A percentile compares a stretch with the other conserved stretches of the same genome.
Evolutionary conservation across 495 filamentous ascomycete species (phyloP).

Genomic region (Hyaloscypha hepaticicola): DNA sequence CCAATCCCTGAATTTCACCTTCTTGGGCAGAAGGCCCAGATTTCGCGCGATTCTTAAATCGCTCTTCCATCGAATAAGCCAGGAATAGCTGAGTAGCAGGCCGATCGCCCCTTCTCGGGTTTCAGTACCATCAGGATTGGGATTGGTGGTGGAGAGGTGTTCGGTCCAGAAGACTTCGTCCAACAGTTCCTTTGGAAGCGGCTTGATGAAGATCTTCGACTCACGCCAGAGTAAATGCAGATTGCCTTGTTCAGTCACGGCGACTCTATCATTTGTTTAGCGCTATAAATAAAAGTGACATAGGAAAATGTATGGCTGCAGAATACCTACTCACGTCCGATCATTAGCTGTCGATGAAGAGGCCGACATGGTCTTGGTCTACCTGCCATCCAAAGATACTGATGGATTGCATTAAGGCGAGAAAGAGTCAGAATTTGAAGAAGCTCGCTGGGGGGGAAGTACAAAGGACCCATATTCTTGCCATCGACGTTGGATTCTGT

Average conservation of each 20-base stretch:
- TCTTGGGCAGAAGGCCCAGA: slow-evolving; percentile 28
- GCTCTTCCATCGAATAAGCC: slow-evolving; percentile 38
- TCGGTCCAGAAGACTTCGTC: slow-evolving; percentile 43
- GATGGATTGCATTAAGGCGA: slow-evolving; percentile 23
- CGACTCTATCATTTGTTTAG: too few relatives aligned
- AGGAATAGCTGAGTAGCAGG: slow-evolving; percentile 41
- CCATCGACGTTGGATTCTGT: too few relatives aligned
- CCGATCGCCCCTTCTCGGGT: slow-evolving; percentile 34
- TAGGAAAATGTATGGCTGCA: too few relatives aligned
- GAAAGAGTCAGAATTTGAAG: too few relatives aligned
- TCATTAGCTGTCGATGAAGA: slow-evolving; percentile 42
- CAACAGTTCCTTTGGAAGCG: slow-evolving; percentile 51
- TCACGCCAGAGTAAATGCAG: slow-evolving; percentile 57
- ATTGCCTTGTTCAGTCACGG: slow-evolving; percentile 46
- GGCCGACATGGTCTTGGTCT: slow-evolving; percentile 31
- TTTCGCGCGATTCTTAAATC: slow-evolving; percentile 43
- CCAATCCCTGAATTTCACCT: slow-evolving; percentile 31
- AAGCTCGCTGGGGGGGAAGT: too few relatives aligned
- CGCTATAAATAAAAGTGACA: too few relatives aligned
- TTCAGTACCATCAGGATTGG: not conserved
- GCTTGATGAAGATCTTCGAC: slow-evolving; percentile 53
- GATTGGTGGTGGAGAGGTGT: not conserved
- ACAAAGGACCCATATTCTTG: too few relatives aligned
- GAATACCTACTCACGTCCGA: slow-evolving; percentile 40
- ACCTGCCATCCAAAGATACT: slow-evolving; percentile 29